A percentile compares a stretch with the other conserved stretches of the same genome.
phyloP scores from a whole-genome alignment of 2,329 filamentous ascomycete genomes.

The Aspergillus sp. region DNA sequence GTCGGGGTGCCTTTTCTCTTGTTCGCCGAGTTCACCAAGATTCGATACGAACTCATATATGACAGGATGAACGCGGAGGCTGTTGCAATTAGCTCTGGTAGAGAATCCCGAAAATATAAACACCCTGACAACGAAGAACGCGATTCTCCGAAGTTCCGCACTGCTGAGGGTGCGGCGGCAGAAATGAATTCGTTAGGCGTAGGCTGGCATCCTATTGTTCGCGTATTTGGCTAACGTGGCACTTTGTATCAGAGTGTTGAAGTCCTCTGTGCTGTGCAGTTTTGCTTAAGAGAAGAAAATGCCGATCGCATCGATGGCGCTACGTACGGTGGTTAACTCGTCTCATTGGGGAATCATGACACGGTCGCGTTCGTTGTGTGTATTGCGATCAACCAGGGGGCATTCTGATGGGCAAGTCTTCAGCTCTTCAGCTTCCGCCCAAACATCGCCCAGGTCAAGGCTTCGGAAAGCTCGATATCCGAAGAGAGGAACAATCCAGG shows the following conservation, averaged over 20 bases:
- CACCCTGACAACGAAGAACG: too few species aligned
- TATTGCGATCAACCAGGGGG: slow-evolving; percentile 67
- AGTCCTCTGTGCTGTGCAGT: too few species aligned
- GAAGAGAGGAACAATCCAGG: slow-evolving; percentile 22
- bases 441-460: slow-evolving; percentile 47
- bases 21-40: too few species aligned
- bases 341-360: slow-evolving; percentile 54
- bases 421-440: slow-evolving; percentile 65
- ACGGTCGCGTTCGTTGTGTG: slow-evolving; percentile 57
- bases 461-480: slow-evolving; percentile 42
- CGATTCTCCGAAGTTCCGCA: too few species aligned
- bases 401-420: slow-evolving; percentile 60
- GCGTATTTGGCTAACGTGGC: slow-evolving; percentile 25
- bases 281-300: not conserved
- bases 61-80: too few species aligned
- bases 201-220: slow-evolving; percentile 64
- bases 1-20: too few species aligned
- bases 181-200: slow-evolving; percentile 51
- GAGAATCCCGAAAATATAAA: too few species aligned
- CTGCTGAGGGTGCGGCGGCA: too few species aligned
- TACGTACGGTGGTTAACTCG: slow-evolving; percentile 65
- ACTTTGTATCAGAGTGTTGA: too few species aligned
- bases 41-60: too few species aligned
- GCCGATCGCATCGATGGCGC: too few species aligned
- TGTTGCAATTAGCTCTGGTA: too few species aligned